These are phyloP conservation scores for Chlamydomonas reinhardtii DNA, from an alignment of 163 green algal species.

Conservation along the genomic window DNA sequence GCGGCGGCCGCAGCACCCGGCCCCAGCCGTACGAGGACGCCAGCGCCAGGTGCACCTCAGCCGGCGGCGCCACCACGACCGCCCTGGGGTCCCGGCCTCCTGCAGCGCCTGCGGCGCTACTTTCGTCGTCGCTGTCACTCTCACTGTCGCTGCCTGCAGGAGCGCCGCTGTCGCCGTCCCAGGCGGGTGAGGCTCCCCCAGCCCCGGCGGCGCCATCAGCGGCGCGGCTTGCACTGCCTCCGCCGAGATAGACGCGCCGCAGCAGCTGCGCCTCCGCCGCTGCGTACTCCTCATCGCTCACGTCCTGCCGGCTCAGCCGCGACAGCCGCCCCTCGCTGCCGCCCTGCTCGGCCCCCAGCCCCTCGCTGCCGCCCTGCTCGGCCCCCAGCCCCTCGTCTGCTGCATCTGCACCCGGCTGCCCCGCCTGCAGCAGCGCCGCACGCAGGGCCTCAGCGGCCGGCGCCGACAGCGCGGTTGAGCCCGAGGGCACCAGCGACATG, in stretches of 20 bases:
- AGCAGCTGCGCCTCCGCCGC: background rate
- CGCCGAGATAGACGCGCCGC: background rate
- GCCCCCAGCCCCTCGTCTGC: background rate
- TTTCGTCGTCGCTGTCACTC: background rate
- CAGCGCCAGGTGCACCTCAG: background rate
- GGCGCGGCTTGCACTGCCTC: background rate
- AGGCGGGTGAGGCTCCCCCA: background rate
- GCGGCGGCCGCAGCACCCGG: conserved; percentile 69
- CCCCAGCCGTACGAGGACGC: conserved; percentile 22
- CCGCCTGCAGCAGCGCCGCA: background rate
- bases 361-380: background rate
- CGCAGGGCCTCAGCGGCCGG: background rate
- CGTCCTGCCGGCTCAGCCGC: background rate
- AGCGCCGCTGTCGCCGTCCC: too few species aligned
- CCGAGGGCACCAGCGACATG: background rate
- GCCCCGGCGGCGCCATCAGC: background rate
- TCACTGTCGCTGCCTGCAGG: background rate
- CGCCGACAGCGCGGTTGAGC: background rate
- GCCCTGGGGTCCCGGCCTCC: background rate
- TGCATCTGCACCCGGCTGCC: background rate
- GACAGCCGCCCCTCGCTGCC: too few species aligned
- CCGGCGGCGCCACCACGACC: background rate
- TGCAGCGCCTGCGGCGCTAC: background rate
- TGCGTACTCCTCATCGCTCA: conserved; percentile 7
- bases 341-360: background rate